phyloP scores from a whole-genome alignment of 2,329 filamentous ascomycete genomes.

The Xylaria sp. region DNA sequence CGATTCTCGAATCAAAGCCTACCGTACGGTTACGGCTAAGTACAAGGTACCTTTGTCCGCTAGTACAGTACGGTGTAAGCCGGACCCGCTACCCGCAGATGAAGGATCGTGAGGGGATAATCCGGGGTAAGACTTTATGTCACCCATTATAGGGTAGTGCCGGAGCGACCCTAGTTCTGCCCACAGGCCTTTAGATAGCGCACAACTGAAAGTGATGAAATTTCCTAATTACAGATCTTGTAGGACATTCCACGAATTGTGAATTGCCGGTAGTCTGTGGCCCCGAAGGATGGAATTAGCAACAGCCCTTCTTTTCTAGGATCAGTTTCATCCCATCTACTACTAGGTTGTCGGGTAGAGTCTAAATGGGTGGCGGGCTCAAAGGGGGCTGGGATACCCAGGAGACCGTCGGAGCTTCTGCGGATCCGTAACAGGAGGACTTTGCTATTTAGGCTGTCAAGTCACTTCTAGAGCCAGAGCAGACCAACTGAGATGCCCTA shows the following conservation, averaged over 20 bases:
- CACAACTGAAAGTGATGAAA: conserved; percentile 1
- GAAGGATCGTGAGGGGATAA: conserved; percentile 32
- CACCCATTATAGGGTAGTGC: conserved; percentile 23
- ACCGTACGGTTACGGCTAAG: not conserved
- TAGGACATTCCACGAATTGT: not conserved
- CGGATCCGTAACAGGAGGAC: conserved; percentile 20
- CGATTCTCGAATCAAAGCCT: not conserved
- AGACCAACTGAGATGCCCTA: too few relatives aligned
- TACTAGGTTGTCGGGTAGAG: not conserved
- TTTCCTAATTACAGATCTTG: conserved; percentile 3
- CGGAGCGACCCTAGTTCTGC: conserved; percentile 13
- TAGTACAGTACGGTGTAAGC: conserved; percentile 16
- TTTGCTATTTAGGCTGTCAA: conserved; percentile 39
- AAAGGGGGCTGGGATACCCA: conserved; percentile 16
- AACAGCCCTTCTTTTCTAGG: not conserved
- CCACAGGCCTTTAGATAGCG: conserved; percentile 6
- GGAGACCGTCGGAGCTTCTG: conserved; percentile 13
- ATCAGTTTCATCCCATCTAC: not conserved
- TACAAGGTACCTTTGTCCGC: conserved; percentile 1
- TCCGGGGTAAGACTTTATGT: conserved; percentile 38
- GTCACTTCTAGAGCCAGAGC: conserved; percentile 9
- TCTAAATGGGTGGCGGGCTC: not conserved
- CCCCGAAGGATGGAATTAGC: not conserved
- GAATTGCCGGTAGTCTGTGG: not conserved
- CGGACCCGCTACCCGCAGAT: conserved; percentile 25